Evolutionary conservation across 345 rosid species (phyloP), one percentile per base, ranked within the genome.

Genomic region (Xanthoceras sorbifolium): DNA sequence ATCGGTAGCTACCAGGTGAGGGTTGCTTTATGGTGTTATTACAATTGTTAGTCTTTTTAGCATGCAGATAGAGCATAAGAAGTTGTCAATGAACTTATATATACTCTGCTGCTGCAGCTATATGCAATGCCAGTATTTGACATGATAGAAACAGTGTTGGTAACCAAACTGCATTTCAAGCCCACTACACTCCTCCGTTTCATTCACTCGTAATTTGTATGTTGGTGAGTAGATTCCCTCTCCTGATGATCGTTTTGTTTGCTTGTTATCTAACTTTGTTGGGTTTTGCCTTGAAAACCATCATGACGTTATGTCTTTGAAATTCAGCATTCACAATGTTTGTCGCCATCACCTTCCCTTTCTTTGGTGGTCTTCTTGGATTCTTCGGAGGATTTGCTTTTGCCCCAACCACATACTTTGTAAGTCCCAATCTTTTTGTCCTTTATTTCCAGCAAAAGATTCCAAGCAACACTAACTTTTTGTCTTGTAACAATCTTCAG

Each of bases 371-470:
- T 2, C 89, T 91, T 76, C 91, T 93, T 50, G 93, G 92, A 54
- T 92, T 91, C 86, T 91, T 93, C 22, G 97, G 97, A 64, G 97
- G 97, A 82, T 91, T 92, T 67, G 97, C 92, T 72, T 93, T 91
- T 78, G 92, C 98, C 18, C 94, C 97, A 8, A 93, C 98, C 12
- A 87, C 98, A 34, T 91, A 87, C 74, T 91, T 91, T 50, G 94
- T 93, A 80, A 87, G 94, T 60, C 62, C n/a, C 32, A 63, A 52
- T 57, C 25, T 26, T 5, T 57, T 7, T n/a, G 0, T 46, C 20
- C 25, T 60, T 48, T 12, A 0, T 52, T 1, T 3, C 18, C 34
- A 9, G 23, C 18, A 1, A 54, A 42, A 3, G 25, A 23, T 57
- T 20, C 11, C n/a, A n/a, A 57, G 62, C 62, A 40, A n/a, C 20